These are phyloP conservation scores for Earliella scabrosa DNA, from an alignment of 1,284 basidiomycete species.

Conservation along the genomic window DNA sequence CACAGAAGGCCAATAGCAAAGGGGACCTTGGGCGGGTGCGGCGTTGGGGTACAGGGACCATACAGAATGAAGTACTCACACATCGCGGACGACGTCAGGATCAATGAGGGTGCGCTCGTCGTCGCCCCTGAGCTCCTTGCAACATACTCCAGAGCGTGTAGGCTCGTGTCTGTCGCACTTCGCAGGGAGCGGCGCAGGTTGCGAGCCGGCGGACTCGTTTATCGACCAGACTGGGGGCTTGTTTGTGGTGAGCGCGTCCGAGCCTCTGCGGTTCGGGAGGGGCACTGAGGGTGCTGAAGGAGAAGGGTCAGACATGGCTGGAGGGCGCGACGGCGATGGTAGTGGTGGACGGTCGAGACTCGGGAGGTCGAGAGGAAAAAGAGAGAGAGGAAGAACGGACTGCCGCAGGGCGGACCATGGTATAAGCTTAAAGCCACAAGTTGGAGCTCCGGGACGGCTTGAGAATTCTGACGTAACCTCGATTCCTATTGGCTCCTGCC, in stretches of 20 bases:
- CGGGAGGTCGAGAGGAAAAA: not conserved
- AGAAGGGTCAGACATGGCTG: constrained; percentile 15
- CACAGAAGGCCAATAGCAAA: too few relatives aligned
- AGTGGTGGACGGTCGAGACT: not conserved
- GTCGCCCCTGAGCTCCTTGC: constrained; percentile 78
- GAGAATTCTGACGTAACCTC: constrained; percentile 18
- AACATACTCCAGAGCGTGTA: constrained; percentile 70
- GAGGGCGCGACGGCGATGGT: not conserved
- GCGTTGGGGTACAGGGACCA: not conserved
- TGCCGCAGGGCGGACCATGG: too few relatives aligned
- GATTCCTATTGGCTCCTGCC: constrained; percentile 11
- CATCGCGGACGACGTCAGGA: constrained; percentile 85
- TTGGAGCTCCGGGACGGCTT: constrained; percentile 16
- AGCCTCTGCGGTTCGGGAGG: constrained; percentile 33
- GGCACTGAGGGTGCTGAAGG: constrained; percentile 37
- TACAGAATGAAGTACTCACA: constrained; percentile 50
- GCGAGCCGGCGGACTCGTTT: constrained; percentile 39
- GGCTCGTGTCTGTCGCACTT: constrained; percentile 63
- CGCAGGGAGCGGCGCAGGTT: constrained; percentile 50
- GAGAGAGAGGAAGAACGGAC: not conserved
- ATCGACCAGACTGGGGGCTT: constrained; percentile 70
- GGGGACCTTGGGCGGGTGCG: too few relatives aligned
- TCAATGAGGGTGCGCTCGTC: constrained; percentile 82
- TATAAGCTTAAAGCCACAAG: not conserved
- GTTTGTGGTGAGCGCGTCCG: constrained; percentile 24